phyloP scores from a whole-genome alignment of 768 basidiomycete species.

The Cubamyces sp. region DNA sequence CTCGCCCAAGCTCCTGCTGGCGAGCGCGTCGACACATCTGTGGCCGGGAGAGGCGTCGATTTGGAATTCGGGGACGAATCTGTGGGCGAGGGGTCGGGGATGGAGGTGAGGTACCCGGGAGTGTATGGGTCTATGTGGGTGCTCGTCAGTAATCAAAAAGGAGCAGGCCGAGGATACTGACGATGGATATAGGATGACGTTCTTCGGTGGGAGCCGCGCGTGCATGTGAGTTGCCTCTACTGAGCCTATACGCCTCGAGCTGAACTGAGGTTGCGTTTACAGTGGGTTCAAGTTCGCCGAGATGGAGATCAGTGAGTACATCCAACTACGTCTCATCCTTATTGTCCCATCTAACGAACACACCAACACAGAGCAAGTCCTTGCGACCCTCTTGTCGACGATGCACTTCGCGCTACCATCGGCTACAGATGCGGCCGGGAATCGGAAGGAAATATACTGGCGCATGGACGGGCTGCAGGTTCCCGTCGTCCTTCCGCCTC shows the following conservation, averaged over 20 bases:
- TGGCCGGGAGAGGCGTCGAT: constrained; percentile 1
- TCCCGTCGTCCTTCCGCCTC: constrained; percentile 41
- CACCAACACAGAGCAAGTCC: constrained; percentile 38
- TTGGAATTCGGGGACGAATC: constrained; percentile 12
- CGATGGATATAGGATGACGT: constrained; percentile 28
- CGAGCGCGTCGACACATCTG: background rate
- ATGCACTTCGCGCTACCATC: constrained; percentile 41
- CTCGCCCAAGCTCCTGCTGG: constrained; percentile 30
- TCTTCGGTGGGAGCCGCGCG: constrained; percentile 28
- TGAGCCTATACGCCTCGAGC: background rate
- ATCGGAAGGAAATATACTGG: constrained; percentile 43
- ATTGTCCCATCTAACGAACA: background rate
- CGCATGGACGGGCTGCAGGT: constrained; percentile 40
- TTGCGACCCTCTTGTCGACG: constrained; percentile 39
- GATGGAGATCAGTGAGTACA: constrained; percentile 29
- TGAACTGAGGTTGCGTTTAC: background rate
- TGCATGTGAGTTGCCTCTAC: constrained; percentile 24
- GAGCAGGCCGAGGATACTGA: background rate
- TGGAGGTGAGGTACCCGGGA: constrained; percentile 25
- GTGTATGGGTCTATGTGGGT: constrained; percentile 30
- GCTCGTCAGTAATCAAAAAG: background rate
- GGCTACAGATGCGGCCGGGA: constrained; percentile 34
- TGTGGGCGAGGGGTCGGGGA: background rate
- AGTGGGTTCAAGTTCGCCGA: constrained; percentile 32
- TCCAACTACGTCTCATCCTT: background rate